A percentile compares a stretch with the other conserved stretches of the same genome.
Evolutionary conservation across 108 stramenopile genomes (phyloP).

Genomic region (Nannochloropsis gaditana): DNA sequence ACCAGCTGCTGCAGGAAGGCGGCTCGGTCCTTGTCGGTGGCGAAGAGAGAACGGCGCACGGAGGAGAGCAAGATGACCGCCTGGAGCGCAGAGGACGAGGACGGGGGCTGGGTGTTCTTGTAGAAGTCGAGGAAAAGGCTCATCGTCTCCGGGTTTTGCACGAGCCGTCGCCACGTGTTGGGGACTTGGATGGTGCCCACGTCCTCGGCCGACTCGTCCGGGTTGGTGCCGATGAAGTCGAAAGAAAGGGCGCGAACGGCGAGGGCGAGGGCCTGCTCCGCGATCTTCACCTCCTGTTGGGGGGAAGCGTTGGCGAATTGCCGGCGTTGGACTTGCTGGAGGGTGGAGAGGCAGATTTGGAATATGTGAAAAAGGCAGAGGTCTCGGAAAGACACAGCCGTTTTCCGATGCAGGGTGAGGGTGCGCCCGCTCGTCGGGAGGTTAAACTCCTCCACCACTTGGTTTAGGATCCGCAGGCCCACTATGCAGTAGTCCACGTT

Average conservation of each 20-base stretch:
- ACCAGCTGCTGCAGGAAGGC: conserved; percentile 77
- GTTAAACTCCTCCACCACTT: conserved; percentile 92
- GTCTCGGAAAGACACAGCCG: conserved; percentile 91
- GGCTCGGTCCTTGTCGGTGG: conserved; percentile 84
- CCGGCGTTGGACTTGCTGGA: conserved; percentile 76
- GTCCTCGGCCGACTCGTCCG: conserved; percentile 93
- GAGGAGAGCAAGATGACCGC: conserved; percentile 72
- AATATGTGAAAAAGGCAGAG: conserved; percentile 83
- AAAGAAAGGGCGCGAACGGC: conserved; percentile 79
- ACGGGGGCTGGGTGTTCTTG: conserved; percentile 84
- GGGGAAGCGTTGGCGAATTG: neutral
- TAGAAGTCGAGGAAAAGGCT: conserved; percentile 87
- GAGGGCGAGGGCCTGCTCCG: conserved; percentile 76
- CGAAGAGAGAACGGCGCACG: conserved; percentile 82
- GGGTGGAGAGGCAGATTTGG: conserved; percentile 63
- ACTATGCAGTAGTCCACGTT: conserved; percentile 88
- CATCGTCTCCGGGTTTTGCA: conserved; percentile 77
- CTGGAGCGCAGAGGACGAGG: conserved; percentile 73
- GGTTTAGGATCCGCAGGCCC: conserved; percentile 87
- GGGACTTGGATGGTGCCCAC: conserved; percentile 96
- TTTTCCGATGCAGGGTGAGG: conserved; percentile 90
- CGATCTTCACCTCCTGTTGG: conserved; percentile 70
- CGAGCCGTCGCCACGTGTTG: conserved; percentile 74
- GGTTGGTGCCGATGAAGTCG: conserved; percentile 98
- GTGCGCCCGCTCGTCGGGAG: conserved; percentile 79